Evolutionary conservation across 2,329 filamentous ascomycete species (phyloP).

Genomic region (Didymella lethalis): DNA sequence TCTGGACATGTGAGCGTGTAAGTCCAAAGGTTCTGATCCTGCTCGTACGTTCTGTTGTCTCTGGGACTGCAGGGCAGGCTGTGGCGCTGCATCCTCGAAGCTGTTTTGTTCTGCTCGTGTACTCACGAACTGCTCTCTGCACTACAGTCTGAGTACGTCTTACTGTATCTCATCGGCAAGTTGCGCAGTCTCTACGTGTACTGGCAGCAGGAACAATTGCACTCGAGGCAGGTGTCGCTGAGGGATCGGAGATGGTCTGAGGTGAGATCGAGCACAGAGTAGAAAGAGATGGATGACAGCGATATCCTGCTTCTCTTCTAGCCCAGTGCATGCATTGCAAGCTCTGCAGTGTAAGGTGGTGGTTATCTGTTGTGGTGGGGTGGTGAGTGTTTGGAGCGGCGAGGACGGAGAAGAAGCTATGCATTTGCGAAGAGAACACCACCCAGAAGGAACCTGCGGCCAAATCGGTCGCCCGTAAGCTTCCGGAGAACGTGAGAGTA

Average conservation of each 20-base stretch:
- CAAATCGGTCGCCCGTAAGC: background rate
- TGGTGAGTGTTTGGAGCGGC: background rate
- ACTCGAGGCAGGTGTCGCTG: background rate
- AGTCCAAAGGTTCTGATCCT: background rate
- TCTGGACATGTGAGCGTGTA: background rate
- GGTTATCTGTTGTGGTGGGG: background rate
- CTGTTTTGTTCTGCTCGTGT: background rate
- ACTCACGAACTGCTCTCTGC: too few species aligned
- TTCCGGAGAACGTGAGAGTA: background rate
- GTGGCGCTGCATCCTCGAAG: background rate
- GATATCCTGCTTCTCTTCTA: background rate
- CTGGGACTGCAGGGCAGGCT: background rate
- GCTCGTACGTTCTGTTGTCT: background rate
- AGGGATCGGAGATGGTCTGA: background rate
- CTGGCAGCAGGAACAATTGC: background rate
- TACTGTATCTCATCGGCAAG: background rate
- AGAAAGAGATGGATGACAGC: background rate
- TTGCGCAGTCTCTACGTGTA: background rate
- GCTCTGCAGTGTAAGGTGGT: background rate
- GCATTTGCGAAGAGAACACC: background rate
- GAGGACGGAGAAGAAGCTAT: background rate
- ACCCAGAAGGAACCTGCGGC: background rate
- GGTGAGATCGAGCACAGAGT: background rate
- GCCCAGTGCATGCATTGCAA: background rate
- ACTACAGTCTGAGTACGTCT: background rate